A percentile compares a stretch with the other conserved stretches of the same genome.
phyloP scores from a whole-genome alignment of 345 rosid genomes.

The Gynandropsis gynandra region DNA sequence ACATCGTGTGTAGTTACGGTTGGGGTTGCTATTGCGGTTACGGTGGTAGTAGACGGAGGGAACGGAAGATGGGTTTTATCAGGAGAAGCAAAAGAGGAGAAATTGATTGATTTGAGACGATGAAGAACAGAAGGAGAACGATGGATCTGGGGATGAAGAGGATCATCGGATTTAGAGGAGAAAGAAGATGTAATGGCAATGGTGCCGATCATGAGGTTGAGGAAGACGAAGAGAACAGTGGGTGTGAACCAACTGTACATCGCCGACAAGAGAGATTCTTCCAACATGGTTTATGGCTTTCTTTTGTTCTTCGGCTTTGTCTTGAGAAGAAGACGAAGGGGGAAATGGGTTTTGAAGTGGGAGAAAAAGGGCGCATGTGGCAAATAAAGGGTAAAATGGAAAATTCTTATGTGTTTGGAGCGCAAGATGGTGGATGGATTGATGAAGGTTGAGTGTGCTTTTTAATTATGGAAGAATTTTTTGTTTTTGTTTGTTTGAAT shows the following conservation, averaged over 20 bases:
- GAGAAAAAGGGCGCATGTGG: too few relatives aligned
- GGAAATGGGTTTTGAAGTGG: too few relatives aligned
- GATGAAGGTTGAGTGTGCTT: too few relatives aligned
- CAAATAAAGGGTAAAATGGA: too few relatives aligned
- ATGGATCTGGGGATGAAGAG: constrained; percentile 24
- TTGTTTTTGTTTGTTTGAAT: too few relatives aligned
- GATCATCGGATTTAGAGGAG: constrained; percentile 31
- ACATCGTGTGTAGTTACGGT: too few relatives aligned
- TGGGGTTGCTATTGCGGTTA: too few relatives aligned
- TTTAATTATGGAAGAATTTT: too few relatives aligned
- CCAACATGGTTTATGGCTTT: constrained; percentile 33
- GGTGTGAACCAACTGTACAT: constrained; percentile 79
- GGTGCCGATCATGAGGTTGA: constrained; percentile 69
- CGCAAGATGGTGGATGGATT: too few relatives aligned
- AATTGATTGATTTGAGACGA: constrained; percentile 59
- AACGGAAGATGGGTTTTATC: constrained; percentile 35
- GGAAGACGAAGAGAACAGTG: constrained; percentile 59
- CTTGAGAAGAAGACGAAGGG: too few relatives aligned
- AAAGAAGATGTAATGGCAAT: constrained; percentile 52
- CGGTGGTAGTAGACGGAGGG: constrained; percentile 17
- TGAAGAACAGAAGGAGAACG: constrained; percentile 69
- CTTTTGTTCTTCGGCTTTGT: neutral
- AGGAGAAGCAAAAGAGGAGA: constrained; percentile 35
- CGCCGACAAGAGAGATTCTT: constrained; percentile 54
- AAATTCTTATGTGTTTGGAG: too few relatives aligned